Conservation (phyloP, 2,329 filamentous ascomycete species). For the Epichloe sibirici region DNA sequence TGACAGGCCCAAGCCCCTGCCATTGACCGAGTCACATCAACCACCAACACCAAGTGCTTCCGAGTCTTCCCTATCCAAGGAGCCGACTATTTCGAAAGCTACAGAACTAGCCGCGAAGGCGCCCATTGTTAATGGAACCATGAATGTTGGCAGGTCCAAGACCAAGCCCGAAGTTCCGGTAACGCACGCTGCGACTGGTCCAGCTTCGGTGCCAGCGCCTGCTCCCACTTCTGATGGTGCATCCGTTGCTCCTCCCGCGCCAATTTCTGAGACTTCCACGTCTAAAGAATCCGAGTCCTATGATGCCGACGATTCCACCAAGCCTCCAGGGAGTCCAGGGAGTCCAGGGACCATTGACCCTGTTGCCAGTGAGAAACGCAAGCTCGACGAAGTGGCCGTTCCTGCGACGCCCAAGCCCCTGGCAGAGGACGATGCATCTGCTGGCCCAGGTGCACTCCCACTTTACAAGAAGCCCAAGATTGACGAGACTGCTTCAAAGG, state of each 20-base stretch:
- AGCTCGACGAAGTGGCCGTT: slow-evolving; percentile 21
- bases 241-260: not conserved
- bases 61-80: not conserved
- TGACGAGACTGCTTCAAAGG: slow-evolving; percentile 18
- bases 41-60: not conserved
- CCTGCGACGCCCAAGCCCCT: slow-evolving; percentile 8
- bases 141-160: not conserved
- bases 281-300: not conserved
- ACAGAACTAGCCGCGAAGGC: not conserved
- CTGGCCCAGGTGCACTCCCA: slow-evolving; percentile 4
- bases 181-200: slow-evolving; percentile 5
- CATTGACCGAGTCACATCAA: slow-evolving; percentile 3
- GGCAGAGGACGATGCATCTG: slow-evolving; percentile 12
- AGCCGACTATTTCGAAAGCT: not conserved
- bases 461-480: slow-evolving; percentile 30
- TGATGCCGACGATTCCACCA: slow-evolving; percentile 5
- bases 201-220: slow-evolving; percentile 5
- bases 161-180: slow-evolving; percentile 1
- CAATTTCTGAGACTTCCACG: not conserved
- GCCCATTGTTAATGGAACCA: not conserved
- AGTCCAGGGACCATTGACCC: slow-evolving; percentile 8
- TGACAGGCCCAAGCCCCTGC: slow-evolving; percentile 8
- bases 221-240: slow-evolving; percentile 5
- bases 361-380: slow-evolving; percentile 24
- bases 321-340: slow-evolving; percentile 4